phyloP scores from a whole-genome alignment of 2,329 filamentous ascomycete genomes.

The Cladophialophora psammophila region DNA sequence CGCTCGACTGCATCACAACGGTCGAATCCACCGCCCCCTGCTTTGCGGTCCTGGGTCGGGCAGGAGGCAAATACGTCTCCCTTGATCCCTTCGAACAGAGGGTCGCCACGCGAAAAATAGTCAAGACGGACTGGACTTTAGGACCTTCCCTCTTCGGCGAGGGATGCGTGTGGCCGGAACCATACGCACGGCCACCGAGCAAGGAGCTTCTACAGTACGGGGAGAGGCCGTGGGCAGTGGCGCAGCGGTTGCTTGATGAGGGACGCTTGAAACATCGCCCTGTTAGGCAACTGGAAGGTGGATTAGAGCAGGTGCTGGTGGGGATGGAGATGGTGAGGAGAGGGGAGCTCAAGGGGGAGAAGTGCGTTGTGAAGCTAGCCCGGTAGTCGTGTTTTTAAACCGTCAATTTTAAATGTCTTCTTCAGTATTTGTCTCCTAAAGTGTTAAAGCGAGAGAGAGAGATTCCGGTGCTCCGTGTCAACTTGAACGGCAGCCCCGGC shows the following conservation, averaged over 20 bases:
- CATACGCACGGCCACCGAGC: background rate
- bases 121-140: background rate
- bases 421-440: too few species aligned
- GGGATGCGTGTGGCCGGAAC: background rate
- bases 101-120: background rate
- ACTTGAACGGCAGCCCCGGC: too few species aligned
- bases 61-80: background rate
- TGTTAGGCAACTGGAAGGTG: background rate
- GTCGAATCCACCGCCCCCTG: background rate
- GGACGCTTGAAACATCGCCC: background rate
- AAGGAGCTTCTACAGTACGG: background rate
- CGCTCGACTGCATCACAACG: background rate
- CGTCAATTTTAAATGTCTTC: too few species aligned
- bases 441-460: too few species aligned
- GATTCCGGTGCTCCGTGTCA: too few species aligned
- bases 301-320: background rate
- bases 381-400: background rate
- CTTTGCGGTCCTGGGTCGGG: background rate
- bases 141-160: background rate
- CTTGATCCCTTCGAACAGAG: background rate
- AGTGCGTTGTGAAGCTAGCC: background rate
- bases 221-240: background rate
- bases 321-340: background rate
- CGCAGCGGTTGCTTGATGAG: background rate
- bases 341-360: background rate